Base-by-base conservation (phyloP, 2,329 filamentous ascomycete genomes). In the Fusarium concolor region DNA sequence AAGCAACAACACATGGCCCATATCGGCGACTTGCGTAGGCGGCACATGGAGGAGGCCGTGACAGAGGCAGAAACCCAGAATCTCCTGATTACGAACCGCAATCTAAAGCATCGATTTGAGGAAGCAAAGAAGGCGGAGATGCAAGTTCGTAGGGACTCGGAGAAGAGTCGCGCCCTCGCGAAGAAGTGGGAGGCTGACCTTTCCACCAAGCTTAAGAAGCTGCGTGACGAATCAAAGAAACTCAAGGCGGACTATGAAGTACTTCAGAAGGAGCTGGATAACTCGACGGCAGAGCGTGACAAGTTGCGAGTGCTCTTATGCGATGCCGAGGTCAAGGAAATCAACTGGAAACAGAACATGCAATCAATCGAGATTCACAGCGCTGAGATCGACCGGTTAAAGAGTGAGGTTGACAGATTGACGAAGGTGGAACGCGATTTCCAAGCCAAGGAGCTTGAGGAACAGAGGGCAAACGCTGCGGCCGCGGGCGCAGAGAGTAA, bases 31-130 rank as follows among this genome's bases (percentile, higher is more conserved):
- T 80, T 96, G 41, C 90, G 92, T 70, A 85, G 91, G 15, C 89
- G 89, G 65, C 90, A 93, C 60, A 88, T 95, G 67, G 87, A 87
- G 67, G 91, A 94, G 76, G 91, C 91, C 10, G 91, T 92, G 3
- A 90, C 88, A 2, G 92, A 95, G 75, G 92, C 92, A 1, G 92
- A 96, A 75, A 93, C 91, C 3, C 92, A 95, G 69, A 93, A 94
- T 53, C 80, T 96, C 5, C 87, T 95, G 67, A 90, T 93, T 71
- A 89, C 86, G 18, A 95, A 94, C 74, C 88, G 91, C 18, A 88
- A 88, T 20, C 80, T 95, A 29, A 92, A 90, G 76, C 87, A 88
- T 55, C 90, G 91, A 53, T 84, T 93, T 10, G 89, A 91, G 56
- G 91, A 93, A 56, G 89, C 90, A 3, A 92, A 92, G 72, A 88